phyloP scores from a whole-genome alignment of 345 rosid genomes.

The Eucalyptus sideroxylon region DNA sequence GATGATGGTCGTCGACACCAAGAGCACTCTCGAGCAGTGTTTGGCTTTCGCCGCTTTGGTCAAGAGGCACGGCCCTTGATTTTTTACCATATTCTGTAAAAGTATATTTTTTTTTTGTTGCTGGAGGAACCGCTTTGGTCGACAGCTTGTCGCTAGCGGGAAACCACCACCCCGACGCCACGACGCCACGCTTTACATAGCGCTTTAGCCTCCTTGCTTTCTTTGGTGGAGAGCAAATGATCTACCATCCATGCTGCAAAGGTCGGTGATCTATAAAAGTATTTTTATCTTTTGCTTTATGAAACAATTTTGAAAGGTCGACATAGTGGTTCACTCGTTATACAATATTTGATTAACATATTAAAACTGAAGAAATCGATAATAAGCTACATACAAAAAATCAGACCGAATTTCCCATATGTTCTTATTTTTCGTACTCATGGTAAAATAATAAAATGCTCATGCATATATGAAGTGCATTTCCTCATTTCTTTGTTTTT shows the following conservation, averaged over 20 bases:
- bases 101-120: too few relatives aligned
- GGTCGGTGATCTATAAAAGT: too few relatives aligned
- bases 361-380: neutral
- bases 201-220: too few relatives aligned
- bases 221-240: too few relatives aligned
- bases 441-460: neutral
- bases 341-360: neutral
- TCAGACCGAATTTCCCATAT: neutral
- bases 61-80: neutral
- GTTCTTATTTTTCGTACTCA: neutral
- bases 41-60: neutral
- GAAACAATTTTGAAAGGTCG: neutral
- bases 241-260: too few relatives aligned
- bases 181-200: too few relatives aligned
- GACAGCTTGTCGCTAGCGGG: too few relatives aligned
- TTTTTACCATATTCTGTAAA: too few relatives aligned
- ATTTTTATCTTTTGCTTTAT: neutral
- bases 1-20: neutral
- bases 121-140: too few relatives aligned
- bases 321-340: neutral
- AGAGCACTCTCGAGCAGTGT: neutral
- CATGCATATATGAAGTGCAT: neutral
- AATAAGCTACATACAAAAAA: neutral
- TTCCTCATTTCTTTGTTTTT: neutral
- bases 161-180: too few relatives aligned